A percentile compares a stretch with the other conserved stretches of the same genome.
Evolutionary conservation across 164 flowering plant genomes (phyloP).

Genomic region (Macadamia integrifolia): DNA sequence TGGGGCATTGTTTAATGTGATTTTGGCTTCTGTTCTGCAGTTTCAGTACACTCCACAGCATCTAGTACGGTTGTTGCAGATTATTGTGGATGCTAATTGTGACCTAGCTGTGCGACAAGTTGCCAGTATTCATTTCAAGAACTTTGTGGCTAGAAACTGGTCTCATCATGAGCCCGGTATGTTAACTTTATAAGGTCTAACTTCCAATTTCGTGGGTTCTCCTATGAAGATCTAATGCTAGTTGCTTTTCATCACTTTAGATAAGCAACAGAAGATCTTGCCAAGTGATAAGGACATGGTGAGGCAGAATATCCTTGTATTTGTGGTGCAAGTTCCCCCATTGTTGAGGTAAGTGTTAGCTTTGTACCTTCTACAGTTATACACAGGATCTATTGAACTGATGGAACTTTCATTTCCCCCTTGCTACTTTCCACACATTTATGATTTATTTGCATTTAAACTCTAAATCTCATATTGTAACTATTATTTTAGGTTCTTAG

Average conservation of each 20-base stretch:
- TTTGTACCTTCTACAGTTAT: not conserved
- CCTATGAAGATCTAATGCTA: not conserved
- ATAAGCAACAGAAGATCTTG: constrained; percentile 61
- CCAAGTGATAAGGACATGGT: constrained; percentile 71
- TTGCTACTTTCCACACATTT: not conserved
- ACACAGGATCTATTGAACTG: not conserved
- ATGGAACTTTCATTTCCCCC: not conserved
- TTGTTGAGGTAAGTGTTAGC: constrained; percentile 61
- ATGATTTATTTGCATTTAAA: no score
- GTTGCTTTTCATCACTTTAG: constrained; percentile 26
- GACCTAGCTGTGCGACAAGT: constrained; percentile 83
- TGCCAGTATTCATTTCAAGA: constrained; percentile 95
- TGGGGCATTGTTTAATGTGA: not conserved
- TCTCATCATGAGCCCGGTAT: constrained; percentile 78
- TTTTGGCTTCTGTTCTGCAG: constrained; percentile 34
- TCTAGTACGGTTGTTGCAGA: constrained; percentile 81
- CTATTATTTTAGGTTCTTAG: not conserved
- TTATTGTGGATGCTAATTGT: constrained; percentile 76
- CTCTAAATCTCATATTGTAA: not conserved
- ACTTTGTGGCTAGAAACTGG: constrained; percentile 92
- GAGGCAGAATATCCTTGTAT: constrained; percentile 71
- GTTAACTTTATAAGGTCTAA: not conserved
- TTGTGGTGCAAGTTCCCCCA: constrained; percentile 71
- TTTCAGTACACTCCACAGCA: constrained; percentile 83
- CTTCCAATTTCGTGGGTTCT: not conserved